These are phyloP conservation scores for Rhizomucor pusillus DNA, from an alignment of 371 early-diverging fungal species.

Conservation along the genomic window DNA sequence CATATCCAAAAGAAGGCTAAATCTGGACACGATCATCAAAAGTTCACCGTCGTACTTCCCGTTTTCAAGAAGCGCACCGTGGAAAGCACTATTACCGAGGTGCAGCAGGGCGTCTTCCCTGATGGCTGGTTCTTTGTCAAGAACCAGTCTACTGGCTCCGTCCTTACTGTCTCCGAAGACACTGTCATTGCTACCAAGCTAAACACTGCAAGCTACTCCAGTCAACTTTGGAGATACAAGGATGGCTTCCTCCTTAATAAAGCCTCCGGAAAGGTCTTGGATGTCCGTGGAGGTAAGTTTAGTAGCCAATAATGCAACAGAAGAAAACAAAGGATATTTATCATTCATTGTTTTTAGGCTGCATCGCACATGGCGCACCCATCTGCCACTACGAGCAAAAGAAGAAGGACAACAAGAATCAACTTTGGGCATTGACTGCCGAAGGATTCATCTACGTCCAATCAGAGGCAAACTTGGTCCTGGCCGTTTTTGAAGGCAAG, in stretches of 20 bases:
- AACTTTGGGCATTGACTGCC: slow-evolving; percentile 36
- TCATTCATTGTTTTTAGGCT: slow-evolving; percentile 17
- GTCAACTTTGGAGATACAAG: slow-evolving; percentile 58
- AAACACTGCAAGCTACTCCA: slow-evolving; percentile 45
- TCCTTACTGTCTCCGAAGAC: slow-evolving; percentile 41
- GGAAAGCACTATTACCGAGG: slow-evolving; percentile 9
- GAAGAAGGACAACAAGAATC: slow-evolving; percentile 28
- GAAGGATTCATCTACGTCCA: slow-evolving; percentile 35
- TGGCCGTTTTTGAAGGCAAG: slow-evolving; percentile 30
- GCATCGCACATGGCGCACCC: slow-evolving; percentile 24
- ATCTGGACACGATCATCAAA: slow-evolving; percentile 24
- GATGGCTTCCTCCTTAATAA: slow-evolving; percentile 55
- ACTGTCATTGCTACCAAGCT: slow-evolving; percentile 49
- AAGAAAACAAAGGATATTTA: not conserved
- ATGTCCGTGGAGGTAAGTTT: slow-evolving; percentile 53
- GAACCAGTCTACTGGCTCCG: slow-evolving; percentile 47
- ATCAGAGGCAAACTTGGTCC: slow-evolving; percentile 23
- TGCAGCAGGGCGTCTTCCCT: slow-evolving; percentile 45
- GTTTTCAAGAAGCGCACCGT: slow-evolving; percentile 30
- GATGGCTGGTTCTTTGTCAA: slow-evolving; percentile 63
- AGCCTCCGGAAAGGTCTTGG: slow-evolving; percentile 54
- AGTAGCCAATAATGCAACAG: not conserved
- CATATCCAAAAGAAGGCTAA: slow-evolving; percentile 32
- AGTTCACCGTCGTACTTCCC: slow-evolving; percentile 41
- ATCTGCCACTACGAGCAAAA: slow-evolving; percentile 44